Base-by-base conservation (phyloP, 2,329 filamentous ascomycete species). In the Albophoma yamanashiensis region DNA sequence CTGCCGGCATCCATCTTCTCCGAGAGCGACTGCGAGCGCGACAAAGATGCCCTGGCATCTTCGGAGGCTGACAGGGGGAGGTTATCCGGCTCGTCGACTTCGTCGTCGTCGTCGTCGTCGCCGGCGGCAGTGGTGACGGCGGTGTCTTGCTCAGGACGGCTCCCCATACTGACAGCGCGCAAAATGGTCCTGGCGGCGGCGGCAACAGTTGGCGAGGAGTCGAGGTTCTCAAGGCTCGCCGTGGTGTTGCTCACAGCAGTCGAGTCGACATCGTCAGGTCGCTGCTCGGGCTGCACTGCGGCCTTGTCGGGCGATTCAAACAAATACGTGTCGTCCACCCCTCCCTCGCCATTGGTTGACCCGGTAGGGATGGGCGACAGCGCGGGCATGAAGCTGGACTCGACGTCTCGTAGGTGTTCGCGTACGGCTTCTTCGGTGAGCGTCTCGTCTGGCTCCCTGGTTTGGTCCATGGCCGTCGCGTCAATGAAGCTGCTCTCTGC, bases 351-450 rank as follows among this genome's bases (percentile, higher is more conserved):
- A 63, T 74, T 74, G 40, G 75, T 72, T 12, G 76, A 71, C 57
- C 78, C 74, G 38, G 75, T 75, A 42, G 76, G 77, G 55, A 86
- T 78, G 15, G 84, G 84, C 9, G 84, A 87, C 7, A 82, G 69
- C 7, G 79, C 78, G 2, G 82, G 80, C 59, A 85, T 69, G 67
- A 88, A 88, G 72, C 85, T 88, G 40, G 85, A 87, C 67, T 88
- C 85, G 63, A 87, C 79, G 66, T 88, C 85, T 65, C 82, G 78
- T 25, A 88, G 70, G 67, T 87, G 83, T 59, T 79, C 78, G 62
- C 79, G 76, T 25, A 85, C 76, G 52, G 77, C 77, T 55, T 79
- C 76, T 64, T 84, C 82, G 52, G 78, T 79, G 50, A 82, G 69
- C 4, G 80, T 81, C 59, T 84, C 79, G 59, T 78, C 73, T 12